phyloP scores from a whole-genome alignment of 1,284 basidiomycete genomes.

The Schizophyllum amplum region DNA sequence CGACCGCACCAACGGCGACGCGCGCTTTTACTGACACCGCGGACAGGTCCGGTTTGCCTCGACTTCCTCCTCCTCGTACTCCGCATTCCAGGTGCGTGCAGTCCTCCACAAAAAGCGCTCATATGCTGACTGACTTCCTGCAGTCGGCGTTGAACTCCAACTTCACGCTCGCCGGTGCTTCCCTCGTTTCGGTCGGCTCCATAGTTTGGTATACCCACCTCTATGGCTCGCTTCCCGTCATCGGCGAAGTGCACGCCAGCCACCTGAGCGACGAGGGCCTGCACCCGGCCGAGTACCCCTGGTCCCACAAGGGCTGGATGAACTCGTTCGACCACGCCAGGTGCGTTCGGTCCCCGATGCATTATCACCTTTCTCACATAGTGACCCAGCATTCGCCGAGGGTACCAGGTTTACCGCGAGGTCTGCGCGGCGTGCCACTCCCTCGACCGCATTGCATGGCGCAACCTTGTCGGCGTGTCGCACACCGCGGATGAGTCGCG shows the following conservation, averaged over 20 bases:
- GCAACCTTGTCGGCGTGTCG: constrained; percentile 97
- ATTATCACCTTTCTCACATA: constrained; percentile 2
- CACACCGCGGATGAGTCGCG: constrained; percentile 93
- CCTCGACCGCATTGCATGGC: constrained; percentile 98
- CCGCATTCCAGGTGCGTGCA: constrained; percentile 50
- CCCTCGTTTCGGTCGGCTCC: constrained; percentile 78
- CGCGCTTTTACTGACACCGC: constrained; percentile 5
- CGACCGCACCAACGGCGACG: constrained; percentile 3
- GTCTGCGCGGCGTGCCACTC: constrained; percentile 99
- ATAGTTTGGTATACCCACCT: constrained; percentile 95
- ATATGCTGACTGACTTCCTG: constrained; percentile 1
- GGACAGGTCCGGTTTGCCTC: constrained; percentile 64
- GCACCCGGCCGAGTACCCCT: constrained; percentile 85
- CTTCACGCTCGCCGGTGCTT: constrained; percentile 70
- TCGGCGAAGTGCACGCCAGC: constrained; percentile 85
- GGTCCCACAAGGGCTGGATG: constrained; percentile 83
- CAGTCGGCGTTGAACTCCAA: constrained; percentile 57
- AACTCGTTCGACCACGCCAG: constrained; percentile 95
- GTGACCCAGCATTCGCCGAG: constrained; percentile 80
- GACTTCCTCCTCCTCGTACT: constrained; percentile 43
- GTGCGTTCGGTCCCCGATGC: constrained; percentile 30
- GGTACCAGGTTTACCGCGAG: constrained; percentile 98
- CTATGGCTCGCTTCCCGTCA: constrained; percentile 82
- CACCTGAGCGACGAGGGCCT: constrained; percentile 91
- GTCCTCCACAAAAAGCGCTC: no score